Evolutionary conservation across 1,284 basidiomycete species (phyloP).

Genomic region (Irpex sp.): DNA sequence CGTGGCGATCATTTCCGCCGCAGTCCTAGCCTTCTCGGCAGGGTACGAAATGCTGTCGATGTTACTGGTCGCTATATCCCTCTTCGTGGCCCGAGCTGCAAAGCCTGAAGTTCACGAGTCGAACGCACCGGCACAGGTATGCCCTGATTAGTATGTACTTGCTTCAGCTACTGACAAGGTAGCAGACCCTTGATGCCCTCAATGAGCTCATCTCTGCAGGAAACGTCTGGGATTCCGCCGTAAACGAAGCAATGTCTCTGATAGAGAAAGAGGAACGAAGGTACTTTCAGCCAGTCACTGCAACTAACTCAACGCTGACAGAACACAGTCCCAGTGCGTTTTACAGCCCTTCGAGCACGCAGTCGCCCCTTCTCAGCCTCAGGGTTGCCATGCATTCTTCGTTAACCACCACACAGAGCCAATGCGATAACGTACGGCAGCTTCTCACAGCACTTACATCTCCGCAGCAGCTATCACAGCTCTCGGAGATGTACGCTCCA

Average conservation of each 20-base stretch:
- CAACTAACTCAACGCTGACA: slow-evolving; percentile 6
- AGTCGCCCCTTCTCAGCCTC: slow-evolving; percentile 54
- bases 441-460: slow-evolving; percentile 71
- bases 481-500: slow-evolving; percentile 83
- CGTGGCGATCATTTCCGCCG: slow-evolving; percentile 22
- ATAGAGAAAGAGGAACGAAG: slow-evolving; percentile 68
- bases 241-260: slow-evolving; percentile 60
- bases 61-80: slow-evolving; percentile 34
- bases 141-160: slow-evolving; percentile 22
- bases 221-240: slow-evolving; percentile 65
- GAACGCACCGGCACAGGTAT: slow-evolving; percentile 50
- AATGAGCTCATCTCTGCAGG: slow-evolving; percentile 64
- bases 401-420: slow-evolving; percentile 67
- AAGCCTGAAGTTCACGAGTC: slow-evolving; percentile 36
- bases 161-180: background rate
- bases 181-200: slow-evolving; percentile 58
- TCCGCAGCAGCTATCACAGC: slow-evolving; percentile 62
- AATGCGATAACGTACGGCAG: slow-evolving; percentile 76
- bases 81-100: slow-evolving; percentile 39
- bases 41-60: slow-evolving; percentile 46
- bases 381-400: slow-evolving; percentile 69
- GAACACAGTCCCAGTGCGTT: slow-evolving; percentile 25
- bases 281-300: slow-evolving; percentile 31
- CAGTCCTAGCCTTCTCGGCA: slow-evolving; percentile 42
- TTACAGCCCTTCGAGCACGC: slow-evolving; percentile 38